Base-by-base conservation (phyloP, 2,329 filamentous ascomycete species). In the Waltergamsia citrina region DNA sequence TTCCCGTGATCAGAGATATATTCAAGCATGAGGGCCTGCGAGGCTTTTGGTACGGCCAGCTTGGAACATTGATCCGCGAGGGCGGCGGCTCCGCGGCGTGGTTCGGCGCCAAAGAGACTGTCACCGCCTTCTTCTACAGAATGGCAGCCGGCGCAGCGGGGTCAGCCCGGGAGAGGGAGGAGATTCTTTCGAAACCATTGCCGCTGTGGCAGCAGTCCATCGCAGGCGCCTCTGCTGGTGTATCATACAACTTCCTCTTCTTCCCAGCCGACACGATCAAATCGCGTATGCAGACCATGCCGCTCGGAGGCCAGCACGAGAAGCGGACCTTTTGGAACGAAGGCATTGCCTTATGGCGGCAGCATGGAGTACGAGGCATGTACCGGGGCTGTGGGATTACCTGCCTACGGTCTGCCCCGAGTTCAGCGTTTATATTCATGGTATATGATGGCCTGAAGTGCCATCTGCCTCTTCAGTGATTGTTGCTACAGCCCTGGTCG, bases 231-330 rank as follows among this genome's bases (percentile, higher is more conserved):
- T 76, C 79, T 7, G 92, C 90, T 4, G 92, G 92, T 34, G 84
- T 95, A 63, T 80, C 78, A 23, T 98, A 98, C 63, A 98, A 98
- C 56, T 96, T 96, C 53, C 63, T 94, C 16, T 95, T 96, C 67
- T 98, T 92, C 55, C 92, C 92, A 0, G 92, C 92, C 32, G 92
- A 98, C 55, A 98, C 92, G 1, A 82, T 98, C 65, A 98, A 98
- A 63, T 93, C 85, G 14, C 78, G 90, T 31, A 94, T 98, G 80
- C 92, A 98, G 62, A 98, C 92, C 0, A 73, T 82, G 34, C 81
- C 87, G 5, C 65, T 85, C 28, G 72, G 70, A 21, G 63, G 67
- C 7, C 60, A 65, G 16, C 64, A 63, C 3, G 59, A 62, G 36
- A 70, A 71, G 34, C 72, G 71, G 27, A 80, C 77, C 0, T 96